These are phyloP conservation scores for Aspergillus eucalypticola DNA, from an alignment of 2,329 filamentous ascomycete genomes.

Conservation along the genomic window DNA sequence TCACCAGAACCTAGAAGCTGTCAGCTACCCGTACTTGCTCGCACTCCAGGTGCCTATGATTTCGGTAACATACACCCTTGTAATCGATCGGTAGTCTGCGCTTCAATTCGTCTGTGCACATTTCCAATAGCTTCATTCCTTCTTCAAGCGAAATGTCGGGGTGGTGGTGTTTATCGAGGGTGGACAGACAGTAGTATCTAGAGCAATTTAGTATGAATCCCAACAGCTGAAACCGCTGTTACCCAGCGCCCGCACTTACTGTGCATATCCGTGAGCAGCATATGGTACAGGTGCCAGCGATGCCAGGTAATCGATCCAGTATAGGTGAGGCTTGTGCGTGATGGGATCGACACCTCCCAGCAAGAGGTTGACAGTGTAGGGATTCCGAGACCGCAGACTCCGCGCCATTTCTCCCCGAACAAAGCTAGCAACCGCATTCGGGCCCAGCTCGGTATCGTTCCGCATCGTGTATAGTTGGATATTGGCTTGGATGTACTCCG, in stretches of 20 bases:
- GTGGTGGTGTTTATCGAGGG: constrained; percentile 97
- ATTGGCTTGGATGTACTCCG: constrained; percentile 98
- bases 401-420: constrained; percentile 90
- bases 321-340: constrained; percentile 84
- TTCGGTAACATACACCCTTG: constrained; percentile 71
- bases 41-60: constrained; percentile 2
- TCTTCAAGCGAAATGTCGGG: constrained; percentile 87
- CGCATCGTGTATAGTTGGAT: constrained; percentile 98
- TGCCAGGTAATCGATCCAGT: constrained; percentile 97
- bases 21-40: constrained; percentile 14
- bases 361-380: constrained; percentile 95
- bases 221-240: neutral
- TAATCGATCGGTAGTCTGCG: constrained; percentile 96
- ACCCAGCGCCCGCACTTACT: constrained; percentile 59
- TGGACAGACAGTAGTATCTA: constrained; percentile 95
- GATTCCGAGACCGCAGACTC: constrained; percentile 85
- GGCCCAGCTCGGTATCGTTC: constrained; percentile 88
- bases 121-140: constrained; percentile 85
- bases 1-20: constrained; percentile 61
- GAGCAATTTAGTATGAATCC: constrained; percentile 18
- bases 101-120: constrained; percentile 98
- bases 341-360: constrained; percentile 92
- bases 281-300: constrained; percentile 86
- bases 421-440: constrained; percentile 85
- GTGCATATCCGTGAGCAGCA: constrained; percentile 95